These are phyloP conservation scores for Aeschynomene evenia DNA, from an alignment of 306 rosid genomes.

Conservation along the genomic window DNA sequence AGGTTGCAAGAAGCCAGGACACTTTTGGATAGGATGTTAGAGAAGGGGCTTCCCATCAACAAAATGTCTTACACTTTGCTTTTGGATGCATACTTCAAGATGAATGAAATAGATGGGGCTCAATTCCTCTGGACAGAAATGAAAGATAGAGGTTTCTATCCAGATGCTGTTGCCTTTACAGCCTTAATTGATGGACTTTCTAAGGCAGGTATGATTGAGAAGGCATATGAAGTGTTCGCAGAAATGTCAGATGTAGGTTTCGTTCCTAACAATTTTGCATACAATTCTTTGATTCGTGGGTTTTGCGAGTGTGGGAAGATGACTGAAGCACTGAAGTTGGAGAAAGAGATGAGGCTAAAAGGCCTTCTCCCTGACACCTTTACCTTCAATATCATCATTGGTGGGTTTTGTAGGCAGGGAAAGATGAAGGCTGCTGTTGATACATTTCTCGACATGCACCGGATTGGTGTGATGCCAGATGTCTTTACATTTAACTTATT, in stretches of 20 bases:
- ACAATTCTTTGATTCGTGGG: slow-evolving; percentile 74
- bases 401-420: slow-evolving; percentile 67
- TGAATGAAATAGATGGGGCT: slow-evolving; percentile 58
- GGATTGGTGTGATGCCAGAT: slow-evolving; percentile 58
- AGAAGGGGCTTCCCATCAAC: slow-evolving; percentile 60
- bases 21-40: slow-evolving; percentile 54
- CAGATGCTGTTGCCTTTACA: slow-evolving; percentile 70
- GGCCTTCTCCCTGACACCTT: slow-evolving; percentile 70
- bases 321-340: slow-evolving; percentile 56
- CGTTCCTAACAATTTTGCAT: slow-evolving; percentile 72
- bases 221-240: slow-evolving; percentile 48
- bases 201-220: slow-evolving; percentile 58
- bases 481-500: slow-evolving; percentile 63
- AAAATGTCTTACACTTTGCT: slow-evolving; percentile 62
- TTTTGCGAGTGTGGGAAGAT: slow-evolving; percentile 53
- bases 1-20: slow-evolving; percentile 57
- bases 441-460: slow-evolving; percentile 54
- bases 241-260: slow-evolving; percentile 59
- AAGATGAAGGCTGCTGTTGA: slow-evolving; percentile 62
- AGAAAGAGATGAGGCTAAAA: slow-evolving; percentile 60
- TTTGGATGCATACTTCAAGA: slow-evolving; percentile 63
- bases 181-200: slow-evolving; percentile 76
- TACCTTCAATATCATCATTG: slow-evolving; percentile 66
- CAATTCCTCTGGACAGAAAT: slow-evolving; percentile 69
- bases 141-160: slow-evolving; percentile 54